phyloP scores from a whole-genome alignment of 345 rosid species.

The Eucalyptus erythrocorys region DNA sequence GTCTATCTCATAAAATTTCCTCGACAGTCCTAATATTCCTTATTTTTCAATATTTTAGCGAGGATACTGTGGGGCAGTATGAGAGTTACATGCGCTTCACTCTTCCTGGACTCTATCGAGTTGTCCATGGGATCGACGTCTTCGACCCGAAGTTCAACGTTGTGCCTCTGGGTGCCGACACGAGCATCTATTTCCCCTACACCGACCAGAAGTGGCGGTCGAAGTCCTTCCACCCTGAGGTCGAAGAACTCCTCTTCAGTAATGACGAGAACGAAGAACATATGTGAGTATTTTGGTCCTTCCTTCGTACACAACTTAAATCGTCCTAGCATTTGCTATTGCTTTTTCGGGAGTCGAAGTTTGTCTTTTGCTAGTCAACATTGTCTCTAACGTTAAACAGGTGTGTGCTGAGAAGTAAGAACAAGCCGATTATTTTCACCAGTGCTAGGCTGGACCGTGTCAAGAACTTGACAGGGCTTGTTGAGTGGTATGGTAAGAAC shows the following conservation, averaged over 20 bases:
- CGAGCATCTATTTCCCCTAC: fast-evolving
- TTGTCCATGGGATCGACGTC: fast-evolving
- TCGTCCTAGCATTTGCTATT: no score
- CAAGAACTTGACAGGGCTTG: conserved; percentile 77
- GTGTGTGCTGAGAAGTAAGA: conserved; percentile 59
- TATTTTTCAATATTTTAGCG: conserved; percentile 9
- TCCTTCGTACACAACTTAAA: fast-evolving
- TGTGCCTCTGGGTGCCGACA: fast-evolving
- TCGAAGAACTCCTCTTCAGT: no score
- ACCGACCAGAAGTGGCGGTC: fast-evolving
- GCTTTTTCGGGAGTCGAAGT: fast-evolving
- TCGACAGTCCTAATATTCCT: fast-evolving
- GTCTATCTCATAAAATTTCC: not conserved
- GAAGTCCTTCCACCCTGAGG: fast-evolving
- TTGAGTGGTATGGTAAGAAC: conserved; percentile 92
- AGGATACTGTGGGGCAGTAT: conserved; percentile 68
- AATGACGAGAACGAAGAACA: fast-evolving
- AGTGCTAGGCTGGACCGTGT: conserved; percentile 93
- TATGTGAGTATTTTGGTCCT: no score
- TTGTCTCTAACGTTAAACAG: conserved; percentile 5
- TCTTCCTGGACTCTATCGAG: no score
- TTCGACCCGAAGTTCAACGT: fast-evolving
- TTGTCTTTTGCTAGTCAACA: fast-evolving
- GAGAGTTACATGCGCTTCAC: conserved; percentile 40
- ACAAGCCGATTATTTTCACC: conserved; percentile 80